Conservation (phyloP, 306 rosid genomes). For the Morella rubra region DNA sequence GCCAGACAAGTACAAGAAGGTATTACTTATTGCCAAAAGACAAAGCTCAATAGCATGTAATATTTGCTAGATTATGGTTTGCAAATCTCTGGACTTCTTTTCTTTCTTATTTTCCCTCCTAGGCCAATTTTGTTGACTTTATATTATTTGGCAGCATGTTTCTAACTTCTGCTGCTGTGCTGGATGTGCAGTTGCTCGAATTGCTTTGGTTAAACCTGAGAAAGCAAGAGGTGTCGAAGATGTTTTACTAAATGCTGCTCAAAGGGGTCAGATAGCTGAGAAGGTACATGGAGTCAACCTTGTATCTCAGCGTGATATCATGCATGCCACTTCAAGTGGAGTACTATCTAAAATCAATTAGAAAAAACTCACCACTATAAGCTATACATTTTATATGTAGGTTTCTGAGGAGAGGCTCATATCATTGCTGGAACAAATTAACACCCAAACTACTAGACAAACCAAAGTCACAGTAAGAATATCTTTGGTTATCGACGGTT, state of each 20-base stretch:
- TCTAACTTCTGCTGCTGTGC: neutral
- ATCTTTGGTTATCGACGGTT: neutral
- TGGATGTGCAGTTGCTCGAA: slow-evolving; percentile 60
- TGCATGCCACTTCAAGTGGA: neutral
- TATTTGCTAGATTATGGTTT: neutral
- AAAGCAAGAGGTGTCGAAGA: slow-evolving; percentile 98
- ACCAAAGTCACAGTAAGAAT: slow-evolving; percentile 91
- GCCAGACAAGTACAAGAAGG: neutral
- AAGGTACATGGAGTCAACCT: slow-evolving; percentile 52
- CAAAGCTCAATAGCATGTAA: neutral
- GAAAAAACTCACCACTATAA: slow-evolving; percentile 10
- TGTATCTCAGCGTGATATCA: slow-evolving; percentile 9
- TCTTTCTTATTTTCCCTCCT: neutral
- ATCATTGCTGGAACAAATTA: slow-evolving; percentile 91
- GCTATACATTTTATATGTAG: slow-evolving; percentile 36
- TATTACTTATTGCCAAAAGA: neutral
- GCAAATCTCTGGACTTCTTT: neutral
- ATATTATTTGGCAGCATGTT: neutral
- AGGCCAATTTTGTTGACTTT: neutral
- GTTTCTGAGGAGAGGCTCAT: slow-evolving; percentile 95
- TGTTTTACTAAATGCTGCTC: slow-evolving; percentile 90
- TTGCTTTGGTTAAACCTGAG: slow-evolving; percentile 99
- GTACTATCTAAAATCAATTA: neutral
- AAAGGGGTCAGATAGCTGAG: slow-evolving; percentile 85
- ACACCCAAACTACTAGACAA: slow-evolving; percentile 82